Base-by-base conservation (phyloP, 257 asterid species). In the Scutellaria minor region DNA sequence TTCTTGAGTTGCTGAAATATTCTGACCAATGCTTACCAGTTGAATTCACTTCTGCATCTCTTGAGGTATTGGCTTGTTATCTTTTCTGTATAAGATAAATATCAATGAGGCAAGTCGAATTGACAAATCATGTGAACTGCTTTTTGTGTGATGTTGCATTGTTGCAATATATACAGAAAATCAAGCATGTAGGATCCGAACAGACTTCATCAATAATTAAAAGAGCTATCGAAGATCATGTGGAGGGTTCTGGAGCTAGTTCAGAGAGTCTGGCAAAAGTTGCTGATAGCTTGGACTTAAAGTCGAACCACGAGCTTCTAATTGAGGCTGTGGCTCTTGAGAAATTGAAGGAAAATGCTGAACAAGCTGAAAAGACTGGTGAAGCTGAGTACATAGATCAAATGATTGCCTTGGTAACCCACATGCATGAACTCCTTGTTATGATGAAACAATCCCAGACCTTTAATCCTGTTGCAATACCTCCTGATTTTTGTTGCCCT, bases 291-390 rank as follows among this genome's bases (percentile, higher is more conserved):
- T 73, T 91, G 85, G 83, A 84, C 81, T 85, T 91, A 78, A 85
- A 81, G 66, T 87, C 93, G n/a, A 91, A 87, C 75, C 88, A 87
- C 72, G 97, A 89, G 73, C 91, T 91, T 73, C 78, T 91, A 61
- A 80, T 91, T 65, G 97, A 91, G 86, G 89, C 87, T 63, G 96
- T 91, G 72, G 95, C 95, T 78, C 95, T 91, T 56, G 97, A 92
- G 81, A 92, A 89, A 71, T 79, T 89, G 86, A 89, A 89, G 81
- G 96, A 87, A 79, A 87, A 83, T 80, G 90, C 93, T 18, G 96
- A 89, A 75, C 91, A 82, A 74, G 95, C 90, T 50, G 96, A 86
- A 67, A 89, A 86, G 69, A 74, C 35, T 54, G 82, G 70, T 69
- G 97, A 87, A 73, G 87, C 84, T 51, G 97, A 89, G 78, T 82